Evolutionary conservation across 1,284 basidiomycete genomes (phyloP).

Genomic region (Ustilago loliicola): DNA sequence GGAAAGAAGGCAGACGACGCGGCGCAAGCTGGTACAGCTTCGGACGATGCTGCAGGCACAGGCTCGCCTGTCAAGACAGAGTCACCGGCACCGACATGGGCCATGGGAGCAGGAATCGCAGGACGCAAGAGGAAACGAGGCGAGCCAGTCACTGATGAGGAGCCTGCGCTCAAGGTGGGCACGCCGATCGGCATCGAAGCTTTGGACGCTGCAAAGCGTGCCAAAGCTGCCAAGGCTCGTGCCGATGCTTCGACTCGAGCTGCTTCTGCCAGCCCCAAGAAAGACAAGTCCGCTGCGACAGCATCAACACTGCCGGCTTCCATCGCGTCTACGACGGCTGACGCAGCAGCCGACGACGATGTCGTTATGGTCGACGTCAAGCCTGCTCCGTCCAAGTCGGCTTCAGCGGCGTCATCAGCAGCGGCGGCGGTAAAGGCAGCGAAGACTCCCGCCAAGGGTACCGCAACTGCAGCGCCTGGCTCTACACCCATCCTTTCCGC

Average conservation of each 20-base stretch:
- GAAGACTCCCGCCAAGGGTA: slow-evolving; percentile 5
- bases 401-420: background rate
- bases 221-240: slow-evolving; percentile 55
- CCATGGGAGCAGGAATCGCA: slow-evolving; percentile 53
- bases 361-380: slow-evolving; percentile 47
- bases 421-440: slow-evolving; percentile 8
- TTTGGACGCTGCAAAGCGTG: slow-evolving; percentile 55
- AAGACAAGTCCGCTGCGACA: slow-evolving; percentile 12
- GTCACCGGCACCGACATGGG: slow-evolving; percentile 72
- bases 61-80: slow-evolving; percentile 77
- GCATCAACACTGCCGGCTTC: slow-evolving; percentile 2
- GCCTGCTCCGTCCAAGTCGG: slow-evolving; percentile 13
- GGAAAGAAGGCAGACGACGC: slow-evolving; percentile 56
- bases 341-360: slow-evolving; percentile 25
- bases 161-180: slow-evolving; percentile 61
- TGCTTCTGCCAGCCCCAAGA: slow-evolving; percentile 36
- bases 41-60: slow-evolving; percentile 59
- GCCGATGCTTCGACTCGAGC: slow-evolving; percentile 30
- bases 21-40: slow-evolving; percentile 41
- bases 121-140: slow-evolving; percentile 64
- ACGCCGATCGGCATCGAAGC: slow-evolving; percentile 68
- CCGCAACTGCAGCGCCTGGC: background rate
- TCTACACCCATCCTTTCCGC: slow-evolving; percentile 14
- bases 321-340: background rate
- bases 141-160: slow-evolving; percentile 48